A percentile compares a stretch with the other conserved stretches of the same genome.
phyloP scores from a whole-genome alignment of 371 early-diverging fungal genomes.

The Nematocida ausubeli region DNA sequence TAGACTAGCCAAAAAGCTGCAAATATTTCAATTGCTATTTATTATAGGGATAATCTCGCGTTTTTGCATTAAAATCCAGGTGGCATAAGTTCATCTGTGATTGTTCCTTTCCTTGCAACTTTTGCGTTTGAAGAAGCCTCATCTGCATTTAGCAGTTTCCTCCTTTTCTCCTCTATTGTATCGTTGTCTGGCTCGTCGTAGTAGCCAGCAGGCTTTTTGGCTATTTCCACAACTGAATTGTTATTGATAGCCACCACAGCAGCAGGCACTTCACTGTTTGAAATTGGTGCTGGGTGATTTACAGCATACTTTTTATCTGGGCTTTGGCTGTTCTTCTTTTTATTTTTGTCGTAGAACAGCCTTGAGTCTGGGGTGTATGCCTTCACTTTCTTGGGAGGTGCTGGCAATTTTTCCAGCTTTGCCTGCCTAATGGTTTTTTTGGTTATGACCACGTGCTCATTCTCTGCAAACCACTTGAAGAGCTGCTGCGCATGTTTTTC shows the following conservation, averaged over 20 bases:
- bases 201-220: neutral
- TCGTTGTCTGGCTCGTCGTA: neutral
- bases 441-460: neutral
- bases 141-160: neutral
- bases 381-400: neutral
- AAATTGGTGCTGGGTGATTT: neutral
- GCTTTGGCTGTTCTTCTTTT: neutral
- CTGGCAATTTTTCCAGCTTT: neutral
- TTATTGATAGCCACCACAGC: neutral
- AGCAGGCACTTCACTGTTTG: neutral
- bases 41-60: too few species aligned
- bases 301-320: neutral
- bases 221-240: neutral
- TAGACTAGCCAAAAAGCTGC: too few species aligned
- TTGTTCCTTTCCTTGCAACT: neutral
- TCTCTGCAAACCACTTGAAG: constrained; percentile 19
- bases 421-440: neutral
- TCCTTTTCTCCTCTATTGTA: neutral
- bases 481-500: constrained; percentile 15
- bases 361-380: neutral
- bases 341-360: neutral
- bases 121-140: neutral
- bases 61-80: too few species aligned
- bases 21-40: too few species aligned
- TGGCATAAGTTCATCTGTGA: neutral